These are phyloP conservation scores for Rhytidhysteron rufulum DNA, from an alignment of 2,329 filamentous ascomycete species.

Conservation along the genomic window DNA sequence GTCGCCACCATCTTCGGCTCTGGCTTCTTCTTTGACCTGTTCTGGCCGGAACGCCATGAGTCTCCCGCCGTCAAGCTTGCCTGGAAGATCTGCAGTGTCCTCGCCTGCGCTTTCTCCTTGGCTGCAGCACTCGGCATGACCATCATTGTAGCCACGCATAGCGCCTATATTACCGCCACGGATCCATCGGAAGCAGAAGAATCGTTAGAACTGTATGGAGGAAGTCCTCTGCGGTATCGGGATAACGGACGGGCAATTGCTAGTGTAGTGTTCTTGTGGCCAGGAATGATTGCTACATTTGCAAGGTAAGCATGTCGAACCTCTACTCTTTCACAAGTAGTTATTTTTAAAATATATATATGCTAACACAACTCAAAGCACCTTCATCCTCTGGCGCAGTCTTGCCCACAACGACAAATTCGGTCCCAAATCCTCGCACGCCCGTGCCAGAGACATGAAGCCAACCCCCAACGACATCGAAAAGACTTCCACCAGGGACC, in stretches of 20 bases:
- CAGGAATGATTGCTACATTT: conserved; percentile 48
- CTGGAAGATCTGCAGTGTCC: conserved; percentile 51
- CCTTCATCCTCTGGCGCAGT: conserved; percentile 36
- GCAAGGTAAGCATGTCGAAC: conserved; percentile 40
- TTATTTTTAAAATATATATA: background rate
- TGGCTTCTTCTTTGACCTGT: conserved; percentile 60
- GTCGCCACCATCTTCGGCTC: conserved; percentile 57
- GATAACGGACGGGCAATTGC: conserved; percentile 50
- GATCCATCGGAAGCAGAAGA: conserved; percentile 23
- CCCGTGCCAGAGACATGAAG: conserved; percentile 15
- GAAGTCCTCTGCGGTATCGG: conserved; percentile 42
- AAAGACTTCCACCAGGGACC: too few relatives aligned
- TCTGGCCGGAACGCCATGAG: conserved; percentile 56
- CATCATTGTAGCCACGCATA: conserved; percentile 46
- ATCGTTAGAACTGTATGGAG: conserved; percentile 34
- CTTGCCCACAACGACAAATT: conserved; percentile 35
- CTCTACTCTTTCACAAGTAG: conserved; percentile 1
- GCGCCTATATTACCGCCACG: conserved; percentile 46
- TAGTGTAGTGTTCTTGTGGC: conserved; percentile 52
- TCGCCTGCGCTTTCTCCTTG: conserved; percentile 47
- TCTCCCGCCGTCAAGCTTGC: conserved; percentile 46
- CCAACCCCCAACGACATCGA: conserved; percentile 6
- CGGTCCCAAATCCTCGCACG: conserved; percentile 38
- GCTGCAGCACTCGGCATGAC: conserved; percentile 49
- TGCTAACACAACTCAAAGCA: conserved; percentile 20